Evolutionary conservation across 768 basidiomycete genomes (phyloP).

Genomic region (Boletus bicolor): DNA sequence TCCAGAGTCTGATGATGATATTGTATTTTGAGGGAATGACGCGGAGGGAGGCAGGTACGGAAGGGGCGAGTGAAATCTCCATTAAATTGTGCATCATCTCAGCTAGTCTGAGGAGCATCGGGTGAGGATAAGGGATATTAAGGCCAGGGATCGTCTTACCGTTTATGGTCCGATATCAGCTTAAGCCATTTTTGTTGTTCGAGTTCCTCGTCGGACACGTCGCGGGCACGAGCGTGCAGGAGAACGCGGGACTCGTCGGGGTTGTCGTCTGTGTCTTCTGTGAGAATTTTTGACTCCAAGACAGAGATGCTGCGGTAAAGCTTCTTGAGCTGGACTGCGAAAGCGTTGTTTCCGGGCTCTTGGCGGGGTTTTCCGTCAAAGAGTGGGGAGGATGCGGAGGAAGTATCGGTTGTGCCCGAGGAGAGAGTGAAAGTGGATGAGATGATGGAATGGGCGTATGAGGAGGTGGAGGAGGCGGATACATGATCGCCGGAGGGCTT

Average conservation of each 20-base stretch:
- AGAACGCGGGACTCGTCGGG: constrained; percentile 38
- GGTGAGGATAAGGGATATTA: constrained; percentile 4
- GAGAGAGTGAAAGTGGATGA: constrained; percentile 75
- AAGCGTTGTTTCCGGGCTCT: constrained; percentile 60
- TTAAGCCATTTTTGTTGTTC: constrained; percentile 78
- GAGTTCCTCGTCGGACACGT: constrained; percentile 47
- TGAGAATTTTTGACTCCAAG: constrained; percentile 72
- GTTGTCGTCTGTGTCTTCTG: constrained; percentile 57
- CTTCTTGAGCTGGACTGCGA: constrained; percentile 72
- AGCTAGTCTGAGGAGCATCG: constrained; percentile 59
- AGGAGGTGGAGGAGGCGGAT: constrained; percentile 73
- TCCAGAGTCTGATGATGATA: constrained; percentile 92
- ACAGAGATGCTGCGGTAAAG: constrained; percentile 80
- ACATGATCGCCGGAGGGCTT: constrained; percentile 68
- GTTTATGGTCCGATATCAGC: constrained; percentile 76
- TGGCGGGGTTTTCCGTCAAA: constrained; percentile 57
- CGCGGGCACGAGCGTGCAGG: constrained; percentile 32
- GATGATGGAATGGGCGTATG: constrained; percentile 63
- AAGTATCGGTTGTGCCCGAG: constrained; percentile 69
- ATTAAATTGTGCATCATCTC: constrained; percentile 90
- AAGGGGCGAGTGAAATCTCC: constrained; percentile 78
- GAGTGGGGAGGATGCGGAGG: constrained; percentile 67
- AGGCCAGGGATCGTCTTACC: constrained; percentile 45
- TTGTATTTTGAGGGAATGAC: constrained; percentile 93
- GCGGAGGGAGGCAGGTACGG: constrained; percentile 83